Evolutionary conservation across 345 rosid genomes (phyloP), one percentile per base, ranked within the genome.

Genomic region (Syzygium jambos): DNA sequence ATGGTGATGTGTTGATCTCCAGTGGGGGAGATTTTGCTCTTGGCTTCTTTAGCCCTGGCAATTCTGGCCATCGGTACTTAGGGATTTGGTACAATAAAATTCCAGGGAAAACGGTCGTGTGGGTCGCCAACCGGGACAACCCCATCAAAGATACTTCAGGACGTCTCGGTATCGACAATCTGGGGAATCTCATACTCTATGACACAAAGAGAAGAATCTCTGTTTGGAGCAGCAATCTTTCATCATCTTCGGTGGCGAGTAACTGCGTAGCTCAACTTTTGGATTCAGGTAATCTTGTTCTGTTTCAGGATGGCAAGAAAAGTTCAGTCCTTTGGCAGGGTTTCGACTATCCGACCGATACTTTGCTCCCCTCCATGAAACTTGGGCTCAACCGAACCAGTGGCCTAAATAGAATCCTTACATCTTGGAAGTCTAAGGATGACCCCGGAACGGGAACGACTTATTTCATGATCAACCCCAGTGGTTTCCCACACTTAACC

Each of bases 51-150:
- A n/a, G 41, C 41, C 87, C 61, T 4, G 59, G 46, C 9, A 68
- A 52, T 29, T 29, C 43, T 41, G 23, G 56, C 6, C 43, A 51
- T 4, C 14, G 38, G 83, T 86, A 86, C 57, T 13, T 51, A 17
- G 87, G 87, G 19, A 9, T 86, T 27, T 86, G 87, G 87, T 85
- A 17, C 43, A 25, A 85, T 2, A 85, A 43, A 43, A 85, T 85
- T 30, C 52, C 73, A 4, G 2, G 2, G 29, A 16, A n/a, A 34
- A 88, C 90, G 6, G 59, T 87, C 34, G 92, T 88, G 5, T 92
- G 93, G 92, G 92, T 92, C 6, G 93, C 93, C 12, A 90, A 92
- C 86, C 86, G 92, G 85, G 91, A 89, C 73, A 17, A 16, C 27
- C 91, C 93, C 15, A 84, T 92, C 51, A n/a, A 85, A 34, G 86